A percentile compares a stretch with the other conserved stretches of the same genome.
Conservation (phyloP, 2,329 filamentous ascomycete species). For the Fusarium udum region DNA sequence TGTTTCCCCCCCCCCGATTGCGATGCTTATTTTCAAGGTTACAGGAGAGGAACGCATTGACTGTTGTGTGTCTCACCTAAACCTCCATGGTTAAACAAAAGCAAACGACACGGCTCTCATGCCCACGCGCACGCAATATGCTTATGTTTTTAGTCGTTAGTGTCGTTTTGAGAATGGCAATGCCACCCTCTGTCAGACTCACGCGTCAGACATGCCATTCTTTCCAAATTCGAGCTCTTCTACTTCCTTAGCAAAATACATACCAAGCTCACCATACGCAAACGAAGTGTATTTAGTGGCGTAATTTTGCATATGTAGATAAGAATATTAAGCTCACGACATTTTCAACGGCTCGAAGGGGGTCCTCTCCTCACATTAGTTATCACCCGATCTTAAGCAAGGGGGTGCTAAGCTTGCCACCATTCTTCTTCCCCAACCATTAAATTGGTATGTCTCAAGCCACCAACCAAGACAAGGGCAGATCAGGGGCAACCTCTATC, state of each 20-base stretch:
- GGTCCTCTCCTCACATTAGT: not conserved
- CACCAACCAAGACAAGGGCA: not conserved
- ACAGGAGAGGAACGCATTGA: not conserved
- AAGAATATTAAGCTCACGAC: not conserved
- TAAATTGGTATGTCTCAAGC: not conserved
- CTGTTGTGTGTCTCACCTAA: not conserved
- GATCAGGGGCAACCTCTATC: not conserved
- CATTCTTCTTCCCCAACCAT: not conserved
- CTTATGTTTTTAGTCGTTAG: not conserved
- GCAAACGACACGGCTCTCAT: not conserved
- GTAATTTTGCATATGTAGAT: too few relatives aligned
- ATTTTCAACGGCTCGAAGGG: not conserved
- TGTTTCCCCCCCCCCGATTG: fast-evolving
- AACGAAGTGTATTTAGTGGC: not conserved
- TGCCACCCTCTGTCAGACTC: not conserved
- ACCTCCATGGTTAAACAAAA: not conserved
- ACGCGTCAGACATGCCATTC: not conserved
- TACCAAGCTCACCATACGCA: fast-evolving
- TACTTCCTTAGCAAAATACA: not conserved
- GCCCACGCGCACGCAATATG: not conserved
- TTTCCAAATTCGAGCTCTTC: too few relatives aligned
- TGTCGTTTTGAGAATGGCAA: too few relatives aligned
- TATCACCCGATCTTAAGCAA: not conserved
- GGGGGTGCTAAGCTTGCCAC: not conserved
- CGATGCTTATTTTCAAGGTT: not conserved